Percentiles rank a stretch among this genome's conserved stretches.
phyloP scores from a whole-genome alignment of 202 grass and related monocot species.

The Miscanthus sacchariflorus region DNA sequence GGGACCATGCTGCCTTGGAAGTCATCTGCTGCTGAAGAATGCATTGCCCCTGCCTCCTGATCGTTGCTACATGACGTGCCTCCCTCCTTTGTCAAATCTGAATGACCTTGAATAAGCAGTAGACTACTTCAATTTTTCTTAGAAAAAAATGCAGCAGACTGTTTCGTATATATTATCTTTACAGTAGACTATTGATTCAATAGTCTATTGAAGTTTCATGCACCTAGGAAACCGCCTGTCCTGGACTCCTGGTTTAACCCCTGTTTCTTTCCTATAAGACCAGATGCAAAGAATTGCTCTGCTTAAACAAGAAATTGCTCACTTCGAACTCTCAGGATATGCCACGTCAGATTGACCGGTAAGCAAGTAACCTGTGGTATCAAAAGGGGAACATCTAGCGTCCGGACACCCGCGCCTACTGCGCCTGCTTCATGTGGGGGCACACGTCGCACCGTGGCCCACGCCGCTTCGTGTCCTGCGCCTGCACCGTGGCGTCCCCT shows the following conservation, averaged over 20 bases:
- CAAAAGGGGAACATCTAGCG: too few species aligned
- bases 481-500: too few species aligned
- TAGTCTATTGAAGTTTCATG: slow-evolving; percentile 17
- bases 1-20: not conserved
- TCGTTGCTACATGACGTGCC: not conserved
- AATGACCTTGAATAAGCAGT: slow-evolving; percentile 24
- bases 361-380: not conserved
- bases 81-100: slow-evolving; percentile 26
- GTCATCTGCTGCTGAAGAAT: slow-evolving; percentile 42
- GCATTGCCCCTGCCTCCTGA: not conserved
- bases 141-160: not conserved
- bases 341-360: not conserved
- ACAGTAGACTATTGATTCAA: not conserved
- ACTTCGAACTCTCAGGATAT: not conserved
- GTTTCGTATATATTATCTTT: not conserved
- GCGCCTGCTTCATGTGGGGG: too few species aligned
- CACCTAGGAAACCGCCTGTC: not conserved
- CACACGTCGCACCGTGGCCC: too few species aligned
- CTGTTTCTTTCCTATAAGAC: not conserved
- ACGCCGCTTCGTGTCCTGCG: too few species aligned
- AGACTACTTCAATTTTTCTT: not conserved
- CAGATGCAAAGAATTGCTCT: not conserved
- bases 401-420: too few species aligned
- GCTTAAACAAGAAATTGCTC: not conserved
- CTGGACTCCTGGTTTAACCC: not conserved